These are phyloP conservation scores for Houttuynia cordata DNA, from an alignment of 164 flowering plant species.

Conservation along the genomic window DNA sequence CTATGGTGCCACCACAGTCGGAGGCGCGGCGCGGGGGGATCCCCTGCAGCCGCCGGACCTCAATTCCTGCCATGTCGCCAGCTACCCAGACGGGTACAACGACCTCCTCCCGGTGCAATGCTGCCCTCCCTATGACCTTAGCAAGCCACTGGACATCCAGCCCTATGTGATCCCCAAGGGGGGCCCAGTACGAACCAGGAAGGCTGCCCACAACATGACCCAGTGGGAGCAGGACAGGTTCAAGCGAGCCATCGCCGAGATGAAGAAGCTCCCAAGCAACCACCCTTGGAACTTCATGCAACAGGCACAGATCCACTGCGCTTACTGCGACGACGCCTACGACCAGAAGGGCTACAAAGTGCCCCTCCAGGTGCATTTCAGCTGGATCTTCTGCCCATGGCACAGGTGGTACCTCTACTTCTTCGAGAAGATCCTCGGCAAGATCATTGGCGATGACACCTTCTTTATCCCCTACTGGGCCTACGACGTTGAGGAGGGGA, in stretches of 20 bases:
- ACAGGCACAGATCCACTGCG: conserved; percentile 8
- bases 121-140: conserved; percentile 5
- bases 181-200: not conserved
- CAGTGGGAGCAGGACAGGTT: not conserved
- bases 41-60: conserved; percentile 6
- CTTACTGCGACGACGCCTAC: conserved; percentile 9
- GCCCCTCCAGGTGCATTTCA: conserved; percentile 7
- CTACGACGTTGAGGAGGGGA: conserved; percentile 3
- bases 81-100: not conserved
- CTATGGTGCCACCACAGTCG: conserved; percentile 3
- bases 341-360: not conserved
- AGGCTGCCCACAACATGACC: conserved; percentile 2
- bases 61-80: not conserved
- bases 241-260: conserved; percentile 1
- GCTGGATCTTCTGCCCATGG: conserved; percentile 11
- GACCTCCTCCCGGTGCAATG: not conserved
- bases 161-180: not conserved
- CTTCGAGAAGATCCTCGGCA: conserved; percentile 6
- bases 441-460: conserved; percentile 4
- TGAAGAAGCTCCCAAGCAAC: not conserved
- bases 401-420: conserved; percentile 9
- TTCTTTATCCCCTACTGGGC: conserved; percentile 6
- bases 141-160: not conserved
- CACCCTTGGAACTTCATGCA: conserved; percentile 5
- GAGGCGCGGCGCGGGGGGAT: not conserved